Evolutionary conservation across 2,329 filamentous ascomycete species (phyloP), one percentile per base, ranked within the genome.

Genomic region (Dothideomycetes sp.): DNA sequence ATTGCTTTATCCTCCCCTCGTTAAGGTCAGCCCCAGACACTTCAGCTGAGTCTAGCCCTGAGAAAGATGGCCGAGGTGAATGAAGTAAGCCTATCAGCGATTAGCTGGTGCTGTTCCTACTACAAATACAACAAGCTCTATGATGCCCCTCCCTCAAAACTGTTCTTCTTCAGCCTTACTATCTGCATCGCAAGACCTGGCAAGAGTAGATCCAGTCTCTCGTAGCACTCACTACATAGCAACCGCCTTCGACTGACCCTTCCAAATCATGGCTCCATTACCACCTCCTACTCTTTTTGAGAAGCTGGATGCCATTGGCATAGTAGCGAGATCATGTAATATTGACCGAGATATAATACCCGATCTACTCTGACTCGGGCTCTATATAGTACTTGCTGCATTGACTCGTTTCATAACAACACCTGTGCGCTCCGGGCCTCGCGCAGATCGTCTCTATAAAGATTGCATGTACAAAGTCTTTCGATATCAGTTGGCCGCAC

Each of bases 371-470:
- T 33, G 16, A 33, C 14, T 14, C 31, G n/a, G n/a, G n/a, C 27
- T 33, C 8, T 33, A 8, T 8, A 9, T 15, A 55, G 58, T 60
- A 16, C 46, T 58, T 31, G 48, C 58, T 8, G 56, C 56, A n/a
- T 49, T 57, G 4, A 47, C 46, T 19, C 57, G 59, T 7, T 43
- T 57, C 24, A 38, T 59, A 38, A 55, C 50, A 0, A 57, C 57
- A 0, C 61, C 56, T 5, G 56, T 64, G 50, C 40, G 52, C 52
- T 38, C 57, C 50, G 36, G 59, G 41, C n/a, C 47, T 10, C 47
- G 43, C 27, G 46, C 50, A n/a, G 47, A 48, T 22, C 45, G 38
- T n/a, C 11, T 43, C 12, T 44, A 52, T 44, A 55, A 52, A 33
- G 51, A 56, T 42, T 40, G 51, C 22, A 34, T 49, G 29, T 56